Conservation (phyloP, 148 eudicot genomes). For the Limonium bicolor region DNA sequence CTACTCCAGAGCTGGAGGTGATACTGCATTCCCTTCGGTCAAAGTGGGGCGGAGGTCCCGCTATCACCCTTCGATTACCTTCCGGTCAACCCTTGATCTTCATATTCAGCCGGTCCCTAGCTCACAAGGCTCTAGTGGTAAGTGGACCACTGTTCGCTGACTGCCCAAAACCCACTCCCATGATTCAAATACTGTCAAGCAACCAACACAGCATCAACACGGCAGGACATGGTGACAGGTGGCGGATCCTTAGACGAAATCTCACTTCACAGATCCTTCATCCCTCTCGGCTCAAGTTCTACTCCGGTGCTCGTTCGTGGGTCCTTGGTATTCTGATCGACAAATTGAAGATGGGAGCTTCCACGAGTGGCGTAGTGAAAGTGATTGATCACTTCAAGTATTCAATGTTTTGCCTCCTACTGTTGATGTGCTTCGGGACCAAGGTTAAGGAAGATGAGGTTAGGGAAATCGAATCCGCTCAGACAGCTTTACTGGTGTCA, state of each 20-base stretch:
- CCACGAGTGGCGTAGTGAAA: constrained; percentile 5
- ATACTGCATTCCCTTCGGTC: constrained; percentile 4
- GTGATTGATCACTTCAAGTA: constrained; percentile 46
- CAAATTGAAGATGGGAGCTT: constrained; percentile 8
- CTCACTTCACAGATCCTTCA: constrained; percentile 46
- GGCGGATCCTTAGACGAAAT: constrained; percentile 61
- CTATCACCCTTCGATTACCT: constrained; percentile 11
- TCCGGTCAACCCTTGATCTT: constrained; percentile 14
- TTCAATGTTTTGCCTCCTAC: constrained; percentile 48
- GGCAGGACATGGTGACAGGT: constrained; percentile 29
- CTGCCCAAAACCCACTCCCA: constrained; percentile 16
- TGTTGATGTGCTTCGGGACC: constrained; percentile 58
- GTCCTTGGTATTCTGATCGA: constrained; percentile 24
- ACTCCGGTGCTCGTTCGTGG: constrained; percentile 38
- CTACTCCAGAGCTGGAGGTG: constrained; percentile 9
- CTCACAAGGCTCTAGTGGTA: constrained; percentile 24
- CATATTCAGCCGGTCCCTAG: constrained; percentile 10
- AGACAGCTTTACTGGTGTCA: constrained; percentile 14
- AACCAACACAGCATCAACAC: constrained; percentile 25
- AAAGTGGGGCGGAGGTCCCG: constrained; percentile 12
- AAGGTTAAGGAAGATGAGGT: constrained; percentile 28
- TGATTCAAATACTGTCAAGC: constrained; percentile 11
- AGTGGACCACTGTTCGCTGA: constrained; percentile 23
- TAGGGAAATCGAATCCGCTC: constrained; percentile 19
- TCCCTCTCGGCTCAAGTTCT: constrained; percentile 30